A percentile compares a stretch with the other conserved stretches of the same genome.
These are phyloP conservation scores for Suhomyces bribrorum DNA, from an alignment of 1,139 yeast genomes.

Conservation along the genomic window DNA sequence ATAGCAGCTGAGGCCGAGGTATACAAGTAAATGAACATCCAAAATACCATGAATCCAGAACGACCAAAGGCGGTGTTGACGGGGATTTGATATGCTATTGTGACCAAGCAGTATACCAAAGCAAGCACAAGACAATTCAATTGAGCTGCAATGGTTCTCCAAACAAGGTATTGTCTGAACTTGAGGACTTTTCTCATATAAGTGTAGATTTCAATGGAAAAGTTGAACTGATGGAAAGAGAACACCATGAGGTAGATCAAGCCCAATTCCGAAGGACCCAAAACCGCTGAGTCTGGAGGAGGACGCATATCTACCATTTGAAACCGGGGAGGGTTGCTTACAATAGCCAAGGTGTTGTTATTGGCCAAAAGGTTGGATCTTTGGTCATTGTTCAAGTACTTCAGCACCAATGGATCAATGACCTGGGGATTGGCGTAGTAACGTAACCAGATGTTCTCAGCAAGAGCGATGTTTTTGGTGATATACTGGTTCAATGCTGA, in stretches of 20 bases:
- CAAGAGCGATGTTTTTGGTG: constrained; percentile 34
- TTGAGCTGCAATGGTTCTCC: constrained; percentile 50
- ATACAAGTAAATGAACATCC: constrained; percentile 61
- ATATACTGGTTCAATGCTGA: constrained; percentile 43
- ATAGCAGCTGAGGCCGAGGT: constrained; percentile 66
- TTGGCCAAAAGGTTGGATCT: constrained; percentile 16
- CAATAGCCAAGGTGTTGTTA: constrained; percentile 20
- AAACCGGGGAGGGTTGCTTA: constrained; percentile 24
- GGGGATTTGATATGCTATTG: constrained; percentile 62
- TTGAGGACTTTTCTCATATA: constrained; percentile 33
- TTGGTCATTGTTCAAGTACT: constrained; percentile 16
- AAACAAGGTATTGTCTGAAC: constrained; percentile 47
- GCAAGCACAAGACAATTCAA: constrained; percentile 53
- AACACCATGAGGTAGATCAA: constrained; percentile 35
- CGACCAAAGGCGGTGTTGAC: constrained; percentile 55
- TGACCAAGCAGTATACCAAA: constrained; percentile 54
- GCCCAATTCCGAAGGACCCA: constrained; percentile 39
- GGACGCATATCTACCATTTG: constrained; percentile 26
- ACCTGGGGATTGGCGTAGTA: constrained; percentile 23
- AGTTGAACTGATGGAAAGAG: constrained; percentile 37
- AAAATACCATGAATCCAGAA: constrained; percentile 63
- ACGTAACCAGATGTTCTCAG: constrained; percentile 29
- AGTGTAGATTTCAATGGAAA: constrained; percentile 25
- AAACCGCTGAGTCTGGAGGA: constrained; percentile 21
- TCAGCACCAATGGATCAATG: constrained; percentile 25